A percentile compares a stretch with the other conserved stretches of the same genome.
Conservation (phyloP, 1,284 basidiomycete genomes). For the Moniliophthora roreri region DNA sequence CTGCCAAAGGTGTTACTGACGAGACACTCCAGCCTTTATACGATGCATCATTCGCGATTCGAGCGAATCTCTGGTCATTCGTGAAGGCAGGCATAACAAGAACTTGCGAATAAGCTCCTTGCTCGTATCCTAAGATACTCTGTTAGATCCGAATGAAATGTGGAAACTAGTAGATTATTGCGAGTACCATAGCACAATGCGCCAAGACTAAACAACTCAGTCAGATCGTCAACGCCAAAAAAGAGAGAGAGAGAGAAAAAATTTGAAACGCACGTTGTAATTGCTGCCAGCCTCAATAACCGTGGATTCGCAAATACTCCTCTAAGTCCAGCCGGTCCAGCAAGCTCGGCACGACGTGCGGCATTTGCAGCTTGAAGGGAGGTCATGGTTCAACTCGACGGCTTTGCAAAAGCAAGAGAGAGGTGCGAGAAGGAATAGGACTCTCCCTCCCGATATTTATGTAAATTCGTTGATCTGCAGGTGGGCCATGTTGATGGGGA, state of each 20-base stretch:
- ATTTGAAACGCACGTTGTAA: slow-evolving; percentile 22
- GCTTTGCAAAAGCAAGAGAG: too few species aligned
- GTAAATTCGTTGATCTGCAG: too few species aligned
- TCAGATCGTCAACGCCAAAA: background rate
- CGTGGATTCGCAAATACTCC: slow-evolving; percentile 21
- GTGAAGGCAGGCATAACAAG: slow-evolving; percentile 26
- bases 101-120: slow-evolving; percentile 25
- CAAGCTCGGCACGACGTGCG: slow-evolving; percentile 21
- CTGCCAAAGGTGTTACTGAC: slow-evolving; percentile 9
- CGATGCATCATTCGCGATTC: slow-evolving; percentile 24
- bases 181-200: slow-evolving; percentile 25
- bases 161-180: background rate
- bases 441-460: too few species aligned
- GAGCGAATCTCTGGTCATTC: slow-evolving; percentile 20
- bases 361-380: slow-evolving; percentile 21
- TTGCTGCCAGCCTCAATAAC: slow-evolving; percentile 19
- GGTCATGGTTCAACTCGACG: slow-evolving; percentile 3
- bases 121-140: slow-evolving; percentile 20
- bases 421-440: too few species aligned
- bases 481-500: too few species aligned
- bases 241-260: background rate
- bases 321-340: slow-evolving; percentile 21
- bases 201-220: slow-evolving; percentile 15
- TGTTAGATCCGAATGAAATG: background rate
- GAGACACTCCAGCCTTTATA: slow-evolving; percentile 27